Conservation (phyloP, 2,329 filamentous ascomycete species). For the Gaeumannomyces tritici region DNA sequence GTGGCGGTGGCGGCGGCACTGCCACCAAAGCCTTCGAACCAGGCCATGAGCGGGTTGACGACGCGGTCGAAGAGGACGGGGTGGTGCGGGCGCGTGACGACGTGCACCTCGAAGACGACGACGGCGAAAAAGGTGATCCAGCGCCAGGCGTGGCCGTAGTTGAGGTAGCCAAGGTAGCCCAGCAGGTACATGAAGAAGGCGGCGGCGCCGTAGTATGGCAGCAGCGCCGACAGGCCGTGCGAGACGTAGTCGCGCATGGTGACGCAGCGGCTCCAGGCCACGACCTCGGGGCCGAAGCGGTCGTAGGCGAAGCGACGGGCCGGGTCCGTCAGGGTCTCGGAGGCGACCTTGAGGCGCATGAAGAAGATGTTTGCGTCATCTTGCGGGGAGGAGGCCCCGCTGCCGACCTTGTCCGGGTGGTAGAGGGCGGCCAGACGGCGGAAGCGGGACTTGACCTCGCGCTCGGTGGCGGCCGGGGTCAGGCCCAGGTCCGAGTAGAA, state of each 20-base stretch:
- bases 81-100: slow-evolving; percentile 43
- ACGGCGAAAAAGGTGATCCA: slow-evolving; percentile 48
- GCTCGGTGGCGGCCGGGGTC: slow-evolving; percentile 57
- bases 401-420: slow-evolving; percentile 76
- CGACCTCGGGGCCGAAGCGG: slow-evolving; percentile 67
- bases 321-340: slow-evolving; percentile 72
- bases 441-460: slow-evolving; percentile 75
- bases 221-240: slow-evolving; percentile 45
- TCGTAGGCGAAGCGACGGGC: slow-evolving; percentile 80
- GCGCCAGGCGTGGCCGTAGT: slow-evolving; percentile 57
- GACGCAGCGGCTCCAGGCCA: slow-evolving; percentile 54
- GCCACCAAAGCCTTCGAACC: slow-evolving; percentile 13
- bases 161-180: slow-evolving; percentile 56
- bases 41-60: slow-evolving; percentile 21
- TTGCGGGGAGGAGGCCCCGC: slow-evolving; percentile 16
- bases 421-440: slow-evolving; percentile 60
- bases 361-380: slow-evolving; percentile 45
- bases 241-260: slow-evolving; percentile 66
- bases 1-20: background rate
- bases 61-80: slow-evolving; percentile 27
- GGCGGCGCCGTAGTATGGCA: slow-evolving; percentile 52
- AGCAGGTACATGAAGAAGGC: slow-evolving; percentile 51
- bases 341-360: slow-evolving; percentile 71
- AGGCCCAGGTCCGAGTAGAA: slow-evolving; percentile 75
- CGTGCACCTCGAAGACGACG: slow-evolving; percentile 46